Percentiles rank a stretch among this genome's conserved stretches.
Evolutionary conservation across 1,139 yeast genomes (phyloP).

Genomic region (Pichia sp.): DNA sequence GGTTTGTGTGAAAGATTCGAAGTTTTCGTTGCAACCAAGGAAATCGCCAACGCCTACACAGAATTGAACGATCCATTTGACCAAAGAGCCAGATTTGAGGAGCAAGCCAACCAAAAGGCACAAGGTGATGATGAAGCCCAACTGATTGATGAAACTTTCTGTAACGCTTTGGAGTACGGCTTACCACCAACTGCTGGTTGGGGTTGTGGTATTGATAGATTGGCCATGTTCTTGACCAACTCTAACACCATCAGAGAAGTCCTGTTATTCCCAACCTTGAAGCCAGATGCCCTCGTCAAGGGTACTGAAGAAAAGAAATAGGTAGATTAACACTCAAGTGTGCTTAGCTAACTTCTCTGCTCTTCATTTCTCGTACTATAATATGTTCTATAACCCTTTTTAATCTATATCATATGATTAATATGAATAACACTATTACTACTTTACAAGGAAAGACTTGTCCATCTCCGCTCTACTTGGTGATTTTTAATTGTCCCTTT

Average conservation of each 20-base stretch:
- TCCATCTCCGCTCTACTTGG: slow-evolving; percentile 8
- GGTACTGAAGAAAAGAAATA: slow-evolving; percentile 31
- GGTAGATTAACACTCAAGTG: not conserved
- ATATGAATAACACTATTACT: not conserved
- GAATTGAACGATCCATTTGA: slow-evolving; percentile 99
- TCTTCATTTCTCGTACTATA: not conserved
- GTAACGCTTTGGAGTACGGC: slow-evolving; percentile 97
- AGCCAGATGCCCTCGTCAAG: slow-evolving; percentile 63
- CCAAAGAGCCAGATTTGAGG: slow-evolving; percentile 95
- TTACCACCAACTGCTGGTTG: slow-evolving; percentile 99
- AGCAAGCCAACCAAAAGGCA: slow-evolving; percentile 96
- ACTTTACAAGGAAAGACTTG: not conserved
- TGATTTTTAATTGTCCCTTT: slow-evolving; percentile 49
- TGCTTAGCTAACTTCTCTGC: not conserved
- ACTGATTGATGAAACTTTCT: slow-evolving; percentile 91
- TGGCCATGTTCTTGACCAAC: slow-evolving; percentile 96
- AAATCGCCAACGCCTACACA: slow-evolving; percentile 96
- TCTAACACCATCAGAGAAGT: slow-evolving; percentile 98
- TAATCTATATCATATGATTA: not conserved
- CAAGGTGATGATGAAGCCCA: slow-evolving; percentile 99
- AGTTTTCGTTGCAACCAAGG: slow-evolving; percentile 97
- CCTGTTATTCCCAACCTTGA: slow-evolving; percentile 94
- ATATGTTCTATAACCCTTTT: not conserved
- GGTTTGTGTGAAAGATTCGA: slow-evolving; percentile 98
- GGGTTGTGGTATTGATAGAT: slow-evolving; percentile 99